Evolutionary conservation across 768 basidiomycete genomes (phyloP).

Genomic region (Tricholoma saponaceum): DNA sequence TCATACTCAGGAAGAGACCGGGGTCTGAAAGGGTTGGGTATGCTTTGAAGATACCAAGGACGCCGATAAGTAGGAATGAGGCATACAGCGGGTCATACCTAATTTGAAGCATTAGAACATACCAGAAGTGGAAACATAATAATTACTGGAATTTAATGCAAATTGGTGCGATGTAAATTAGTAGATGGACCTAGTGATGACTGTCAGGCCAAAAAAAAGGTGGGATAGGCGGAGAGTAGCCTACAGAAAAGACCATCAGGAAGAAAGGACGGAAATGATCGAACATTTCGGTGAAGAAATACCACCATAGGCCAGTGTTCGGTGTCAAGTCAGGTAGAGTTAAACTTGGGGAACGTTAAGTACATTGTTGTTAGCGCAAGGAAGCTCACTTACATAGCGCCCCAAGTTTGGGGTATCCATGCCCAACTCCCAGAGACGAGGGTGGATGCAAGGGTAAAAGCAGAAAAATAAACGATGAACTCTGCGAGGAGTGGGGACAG

Average conservation of each 20-base stretch:
- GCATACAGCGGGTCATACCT: slow-evolving; percentile 88
- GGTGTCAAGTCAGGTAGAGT: slow-evolving; percentile 88
- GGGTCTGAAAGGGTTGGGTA: slow-evolving; percentile 91
- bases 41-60: slow-evolving; percentile 83
- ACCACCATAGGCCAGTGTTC: slow-evolving; percentile 96
- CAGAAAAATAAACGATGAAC: slow-evolving; percentile 45
- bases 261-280: slow-evolving; percentile 97
- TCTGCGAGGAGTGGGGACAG: slow-evolving; percentile 39
- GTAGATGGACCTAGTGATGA: slow-evolving; percentile 62
- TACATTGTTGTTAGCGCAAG: neutral
- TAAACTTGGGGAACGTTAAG: slow-evolving; percentile 42
- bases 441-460: slow-evolving; percentile 48
- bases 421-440: slow-evolving; percentile 55
- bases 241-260: slow-evolving; percentile 87
- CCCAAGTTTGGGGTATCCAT: slow-evolving; percentile 83
- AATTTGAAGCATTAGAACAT: slow-evolving; percentile 1
- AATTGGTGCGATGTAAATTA: slow-evolving; percentile 79
- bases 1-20: slow-evolving; percentile 79
- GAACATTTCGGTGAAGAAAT: slow-evolving; percentile 99
- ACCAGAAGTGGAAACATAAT: neutral
- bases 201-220: neutral
- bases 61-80: slow-evolving; percentile 67
- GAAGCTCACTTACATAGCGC: slow-evolving; percentile 58
- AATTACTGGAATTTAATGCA: slow-evolving; percentile 85
- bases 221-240: slow-evolving; percentile 18